phyloP scores from a whole-genome alignment of 2,329 filamentous ascomycete genomes.

The Pestalotiopsis sp. region DNA sequence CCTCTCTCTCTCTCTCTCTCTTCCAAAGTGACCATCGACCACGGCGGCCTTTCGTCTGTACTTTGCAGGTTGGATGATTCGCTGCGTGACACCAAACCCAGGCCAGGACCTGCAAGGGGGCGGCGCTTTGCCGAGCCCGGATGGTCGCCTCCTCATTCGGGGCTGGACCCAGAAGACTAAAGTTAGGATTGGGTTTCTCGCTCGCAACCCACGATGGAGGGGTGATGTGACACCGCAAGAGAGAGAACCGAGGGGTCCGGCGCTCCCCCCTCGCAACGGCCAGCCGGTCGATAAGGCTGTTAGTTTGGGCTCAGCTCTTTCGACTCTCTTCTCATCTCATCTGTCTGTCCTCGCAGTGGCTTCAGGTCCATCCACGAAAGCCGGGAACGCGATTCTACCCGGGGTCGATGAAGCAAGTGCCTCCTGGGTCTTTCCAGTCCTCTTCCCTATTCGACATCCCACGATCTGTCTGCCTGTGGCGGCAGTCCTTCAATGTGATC shows the following conservation, averaged over 20 bases:
- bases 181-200: too few species aligned
- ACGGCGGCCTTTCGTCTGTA: neutral
- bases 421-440: too few species aligned
- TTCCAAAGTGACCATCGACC: neutral
- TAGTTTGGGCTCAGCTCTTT: neutral
- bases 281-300: neutral
- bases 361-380: neutral
- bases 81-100: neutral
- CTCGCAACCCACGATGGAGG: too few species aligned
- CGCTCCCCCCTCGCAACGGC: neutral
- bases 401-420: too few species aligned
- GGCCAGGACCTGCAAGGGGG: neutral
- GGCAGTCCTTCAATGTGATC: neutral
- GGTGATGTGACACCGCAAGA: neutral
- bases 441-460: too few species aligned
- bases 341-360: neutral
- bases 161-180: neutral
- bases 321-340: neutral
- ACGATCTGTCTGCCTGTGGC: neutral
- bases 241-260: neutral
- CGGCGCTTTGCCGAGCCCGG: neutral
- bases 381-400: too few species aligned
- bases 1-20: too few species aligned
- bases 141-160: neutral
- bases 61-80: neutral